phyloP scores from a whole-genome alignment of 495 filamentous ascomycete genomes.

The Aspergillus egyptiacus region DNA sequence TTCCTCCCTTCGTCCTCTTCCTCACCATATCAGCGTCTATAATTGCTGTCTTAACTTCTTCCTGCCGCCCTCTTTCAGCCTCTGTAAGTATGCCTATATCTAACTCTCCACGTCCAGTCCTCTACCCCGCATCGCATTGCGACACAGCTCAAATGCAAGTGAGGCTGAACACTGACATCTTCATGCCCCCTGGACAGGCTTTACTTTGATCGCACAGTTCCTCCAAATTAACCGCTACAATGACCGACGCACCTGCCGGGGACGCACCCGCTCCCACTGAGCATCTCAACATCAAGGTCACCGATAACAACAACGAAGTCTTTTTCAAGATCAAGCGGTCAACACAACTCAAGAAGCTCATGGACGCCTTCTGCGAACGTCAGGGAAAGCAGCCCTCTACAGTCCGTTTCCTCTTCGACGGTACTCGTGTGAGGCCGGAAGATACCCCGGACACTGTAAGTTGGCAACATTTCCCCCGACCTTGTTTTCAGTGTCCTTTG shows the following conservation, averaged over 20 bases:
- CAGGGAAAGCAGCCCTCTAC: constrained; percentile 81
- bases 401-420: constrained; percentile 95
- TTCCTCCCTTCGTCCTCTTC: constrained; percentile 5
- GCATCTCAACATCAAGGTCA: constrained; percentile 99
- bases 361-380: constrained; percentile 97
- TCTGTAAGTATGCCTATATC: constrained; percentile 4
- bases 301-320: constrained; percentile 99
- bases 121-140: constrained; percentile 9
- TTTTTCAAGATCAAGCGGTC: constrained; percentile 99
- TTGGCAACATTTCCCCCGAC: constrained; percentile 21
- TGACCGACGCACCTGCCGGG: constrained; percentile 46
- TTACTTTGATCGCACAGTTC: neutral
- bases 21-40: too few relatives aligned
- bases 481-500: neutral
- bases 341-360: constrained; percentile 92
- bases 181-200: neutral
- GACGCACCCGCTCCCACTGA: constrained; percentile 60
- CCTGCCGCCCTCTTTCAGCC: neutral
- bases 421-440: constrained; percentile 75
- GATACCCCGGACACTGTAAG: constrained; percentile 91
- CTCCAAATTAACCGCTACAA: constrained; percentile 14
- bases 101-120: neutral
- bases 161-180: constrained; percentile 12
- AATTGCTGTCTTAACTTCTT: neutral
- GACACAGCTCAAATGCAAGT: constrained; percentile 3